Conservation (phyloP, 306 rosid species). For the Cicer chorassanicum region DNA sequence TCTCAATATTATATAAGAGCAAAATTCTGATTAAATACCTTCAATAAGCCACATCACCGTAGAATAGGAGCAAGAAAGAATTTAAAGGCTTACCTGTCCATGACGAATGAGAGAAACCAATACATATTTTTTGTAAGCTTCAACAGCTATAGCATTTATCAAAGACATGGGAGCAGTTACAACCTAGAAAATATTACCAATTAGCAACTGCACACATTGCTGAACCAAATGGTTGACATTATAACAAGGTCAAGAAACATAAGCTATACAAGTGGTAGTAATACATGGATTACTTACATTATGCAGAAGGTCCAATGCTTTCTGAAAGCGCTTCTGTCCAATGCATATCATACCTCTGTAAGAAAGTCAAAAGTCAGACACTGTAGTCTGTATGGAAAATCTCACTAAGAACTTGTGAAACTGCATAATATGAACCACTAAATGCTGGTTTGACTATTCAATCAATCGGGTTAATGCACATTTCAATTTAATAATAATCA, state of each 20-base stretch:
- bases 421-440: constrained; percentile 27
- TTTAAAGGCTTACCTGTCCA: constrained; percentile 70
- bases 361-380: constrained; percentile 49
- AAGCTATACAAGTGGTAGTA: constrained; percentile 30
- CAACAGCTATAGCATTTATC: constrained; percentile 81
- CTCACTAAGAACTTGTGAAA: constrained; percentile 31
- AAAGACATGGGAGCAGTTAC: constrained; percentile 91
- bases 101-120: constrained; percentile 85
- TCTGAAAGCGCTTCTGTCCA: constrained; percentile 78
- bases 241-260: constrained; percentile 40
- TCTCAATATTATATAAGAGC: not conserved
- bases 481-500: constrained; percentile 17
- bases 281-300: constrained; percentile 59
- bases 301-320: constrained; percentile 93
- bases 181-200: constrained; percentile 63
- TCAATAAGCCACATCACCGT: constrained; percentile 12
- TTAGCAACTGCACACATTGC: constrained; percentile 22
- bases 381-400: constrained; percentile 14
- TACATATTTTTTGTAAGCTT: constrained; percentile 90
- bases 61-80: constrained; percentile 29
- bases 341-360: constrained; percentile 93
- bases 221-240: constrained; percentile 11
- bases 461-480: not conserved
- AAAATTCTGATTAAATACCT: constrained; percentile 6
- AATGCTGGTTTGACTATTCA: not conserved